These are phyloP conservation scores for Sordariomycetes sp. DNA, from an alignment of 2,329 filamentous ascomycete species.

Conservation along the genomic window DNA sequence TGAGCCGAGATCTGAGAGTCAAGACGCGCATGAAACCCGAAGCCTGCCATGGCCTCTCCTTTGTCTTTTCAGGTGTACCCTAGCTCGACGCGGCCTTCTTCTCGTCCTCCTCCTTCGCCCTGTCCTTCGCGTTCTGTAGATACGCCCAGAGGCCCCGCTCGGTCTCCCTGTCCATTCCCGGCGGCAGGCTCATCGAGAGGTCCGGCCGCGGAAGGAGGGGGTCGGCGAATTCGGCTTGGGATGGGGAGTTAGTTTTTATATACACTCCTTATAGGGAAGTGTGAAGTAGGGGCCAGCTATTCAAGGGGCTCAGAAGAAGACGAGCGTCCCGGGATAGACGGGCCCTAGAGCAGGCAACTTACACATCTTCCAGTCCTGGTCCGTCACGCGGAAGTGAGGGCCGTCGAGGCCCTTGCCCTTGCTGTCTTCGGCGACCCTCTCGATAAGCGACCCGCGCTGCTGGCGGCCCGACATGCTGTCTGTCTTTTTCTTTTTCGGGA, in stretches of 20 bases:
- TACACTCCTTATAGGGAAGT: no score
- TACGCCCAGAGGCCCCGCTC: background rate
- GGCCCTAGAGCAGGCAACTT: background rate
- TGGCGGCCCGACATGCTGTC: background rate
- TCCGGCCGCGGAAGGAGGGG: background rate
- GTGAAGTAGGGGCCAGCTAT: no score
- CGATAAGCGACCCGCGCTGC: background rate
- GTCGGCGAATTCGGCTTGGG: background rate
- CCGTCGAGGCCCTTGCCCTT: background rate
- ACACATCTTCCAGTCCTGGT: conserved; percentile 4
- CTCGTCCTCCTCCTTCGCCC: conserved; percentile 2
- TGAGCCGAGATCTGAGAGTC: no score
- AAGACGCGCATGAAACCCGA: background rate
- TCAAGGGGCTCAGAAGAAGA: no score
- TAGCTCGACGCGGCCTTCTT: background rate
- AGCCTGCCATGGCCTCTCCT: background rate
- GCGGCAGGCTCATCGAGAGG: background rate
- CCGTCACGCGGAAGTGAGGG: background rate
- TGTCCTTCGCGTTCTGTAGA: conserved; percentile 3
- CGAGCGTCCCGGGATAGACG: background rate
- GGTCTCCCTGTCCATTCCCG: background rate
- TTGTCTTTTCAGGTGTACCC: background rate
- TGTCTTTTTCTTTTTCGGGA: background rate
- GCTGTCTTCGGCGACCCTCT: background rate
- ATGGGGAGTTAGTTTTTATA: background rate